Evolutionary conservation across 371 early-diverging fungal genomes (phyloP), one percentile per base, ranked within the genome.

Genomic region (Haplosporangium sp.): DNA sequence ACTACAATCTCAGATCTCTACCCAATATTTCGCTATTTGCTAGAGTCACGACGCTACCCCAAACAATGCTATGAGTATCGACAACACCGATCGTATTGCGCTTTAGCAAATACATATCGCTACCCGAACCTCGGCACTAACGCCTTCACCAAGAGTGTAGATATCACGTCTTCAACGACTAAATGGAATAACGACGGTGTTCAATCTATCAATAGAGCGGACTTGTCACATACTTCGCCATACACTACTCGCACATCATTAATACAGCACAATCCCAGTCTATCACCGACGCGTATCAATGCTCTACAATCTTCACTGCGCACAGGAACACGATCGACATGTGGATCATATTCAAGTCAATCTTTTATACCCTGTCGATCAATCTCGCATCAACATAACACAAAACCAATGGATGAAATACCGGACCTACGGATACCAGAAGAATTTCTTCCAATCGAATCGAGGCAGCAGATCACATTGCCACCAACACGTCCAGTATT

Each of bases 1-100:
- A 35, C 53, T 17, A 73, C 74, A 34, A 68, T 73, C 20, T 60
- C 74, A 11, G 74, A 73, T 55, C 76, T 76, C 1, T 76, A 76
- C 35, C 70, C 70, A 44, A 50, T 76, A 2, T 76, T 76, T 65
- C 74, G 74, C 10, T 61, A 52, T n/a, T 57, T 74, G 7, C 52
- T 74, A 10, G 69, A 67, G 27, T 67, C 67, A 13, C 45, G 72
- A 13, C 42, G 40, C 15, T 61, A 67, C 15, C 38, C n/a, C 8
- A 50, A 27, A 10, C 45, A 50, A 11, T 11, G 53, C 27, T 50
- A 62, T 7, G 27, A 42, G 8, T 65, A 27, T 45, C 58, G 39
- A 5, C 59, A 40, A 39, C 17, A n/a, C 0, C 39, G 10, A 3
- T 37, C 39, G 17, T 27, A 40, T n/a, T 19, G n/a, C 19, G n/a